Evolutionary conservation across 768 basidiomycete species (phyloP).

Genomic region (Auricularia sp.): DNA sequence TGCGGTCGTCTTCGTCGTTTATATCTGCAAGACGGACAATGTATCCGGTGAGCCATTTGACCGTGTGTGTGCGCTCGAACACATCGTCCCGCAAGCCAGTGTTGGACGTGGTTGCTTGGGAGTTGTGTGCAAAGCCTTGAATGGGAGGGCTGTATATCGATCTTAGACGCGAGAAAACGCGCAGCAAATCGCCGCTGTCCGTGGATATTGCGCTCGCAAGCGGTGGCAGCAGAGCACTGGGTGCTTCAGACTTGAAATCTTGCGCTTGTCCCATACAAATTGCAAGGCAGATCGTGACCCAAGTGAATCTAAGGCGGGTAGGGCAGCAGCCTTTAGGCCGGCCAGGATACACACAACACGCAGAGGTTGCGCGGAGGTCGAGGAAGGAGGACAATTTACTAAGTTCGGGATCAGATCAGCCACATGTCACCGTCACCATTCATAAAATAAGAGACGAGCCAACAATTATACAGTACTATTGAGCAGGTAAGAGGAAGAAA

Average conservation of each 20-base stretch:
- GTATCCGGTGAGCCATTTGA: constrained; percentile 68
- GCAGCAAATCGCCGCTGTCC: neutral
- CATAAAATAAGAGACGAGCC: too few species aligned
- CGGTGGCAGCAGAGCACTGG: neutral
- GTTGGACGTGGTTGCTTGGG: neutral
- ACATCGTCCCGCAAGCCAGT: constrained; percentile 30
- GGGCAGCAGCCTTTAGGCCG: too few species aligned
- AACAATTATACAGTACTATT: too few species aligned
- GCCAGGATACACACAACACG: too few species aligned
- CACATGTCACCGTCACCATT: too few species aligned
- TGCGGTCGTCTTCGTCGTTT: constrained; percentile 17
- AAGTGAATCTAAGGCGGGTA: too few species aligned
- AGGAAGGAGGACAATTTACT: too few species aligned
- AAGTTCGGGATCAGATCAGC: too few species aligned
- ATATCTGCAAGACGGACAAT: constrained; percentile 33
- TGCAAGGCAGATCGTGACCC: too few species aligned
- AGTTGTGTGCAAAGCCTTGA: neutral
- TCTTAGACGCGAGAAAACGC: neutral
- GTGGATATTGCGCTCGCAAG: neutral
- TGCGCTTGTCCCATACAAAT: too few species aligned
- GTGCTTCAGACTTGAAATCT: neutral
- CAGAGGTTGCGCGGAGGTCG: too few species aligned
- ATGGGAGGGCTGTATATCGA: neutral
- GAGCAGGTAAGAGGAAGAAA: too few species aligned
- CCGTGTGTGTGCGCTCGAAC: constrained; percentile 56